phyloP scores from a whole-genome alignment of 441 rosid genomes.

The Kokia cookei region DNA sequence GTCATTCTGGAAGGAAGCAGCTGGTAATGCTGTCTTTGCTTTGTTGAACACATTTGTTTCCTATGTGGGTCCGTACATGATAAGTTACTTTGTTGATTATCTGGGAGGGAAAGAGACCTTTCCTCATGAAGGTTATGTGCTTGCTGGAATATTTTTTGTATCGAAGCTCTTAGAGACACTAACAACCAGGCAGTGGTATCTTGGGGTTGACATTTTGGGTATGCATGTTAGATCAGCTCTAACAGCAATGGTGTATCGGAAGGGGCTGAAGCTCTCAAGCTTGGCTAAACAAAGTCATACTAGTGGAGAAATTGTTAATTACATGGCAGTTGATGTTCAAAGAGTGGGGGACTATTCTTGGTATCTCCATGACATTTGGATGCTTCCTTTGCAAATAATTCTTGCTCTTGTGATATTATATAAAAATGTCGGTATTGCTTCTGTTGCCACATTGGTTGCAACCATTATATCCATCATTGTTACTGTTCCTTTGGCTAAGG shows the following conservation, averaged over 20 bases:
- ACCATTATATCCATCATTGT: constrained; percentile 79
- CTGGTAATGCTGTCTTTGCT: constrained; percentile 91
- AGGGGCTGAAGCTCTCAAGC: constrained; percentile 86
- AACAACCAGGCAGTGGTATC: constrained; percentile 97
- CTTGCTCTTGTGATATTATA: constrained; percentile 95
- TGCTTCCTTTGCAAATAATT: constrained; percentile 96
- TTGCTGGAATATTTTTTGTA: constrained; percentile 85
- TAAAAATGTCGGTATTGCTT: constrained; percentile 93
- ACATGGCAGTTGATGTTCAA: constrained; percentile 99
- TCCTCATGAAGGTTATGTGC: constrained; percentile 90
- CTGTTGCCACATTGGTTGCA: constrained; percentile 82
- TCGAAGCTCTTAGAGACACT: constrained; percentile 93
- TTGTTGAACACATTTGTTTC: constrained; percentile 87
- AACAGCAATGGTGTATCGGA: constrained; percentile 92
- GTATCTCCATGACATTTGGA: constrained; percentile 99
- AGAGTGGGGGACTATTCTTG: constrained; percentile 96
- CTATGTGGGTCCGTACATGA: constrained; percentile 94
- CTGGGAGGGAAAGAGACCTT: constrained; percentile 81
- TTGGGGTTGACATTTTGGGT: constrained; percentile 96
- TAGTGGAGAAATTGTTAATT: constrained; percentile 94
- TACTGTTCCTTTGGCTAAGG: constrained; percentile 80
- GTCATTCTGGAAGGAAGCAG: constrained; percentile 97
- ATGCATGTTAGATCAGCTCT: constrained; percentile 99
- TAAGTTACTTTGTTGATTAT: constrained; percentile 95
- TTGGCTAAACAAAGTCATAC: constrained; percentile 85